Conservation (phyloP, 495 filamentous ascomycete species). For the Cercophora scortea region DNA sequence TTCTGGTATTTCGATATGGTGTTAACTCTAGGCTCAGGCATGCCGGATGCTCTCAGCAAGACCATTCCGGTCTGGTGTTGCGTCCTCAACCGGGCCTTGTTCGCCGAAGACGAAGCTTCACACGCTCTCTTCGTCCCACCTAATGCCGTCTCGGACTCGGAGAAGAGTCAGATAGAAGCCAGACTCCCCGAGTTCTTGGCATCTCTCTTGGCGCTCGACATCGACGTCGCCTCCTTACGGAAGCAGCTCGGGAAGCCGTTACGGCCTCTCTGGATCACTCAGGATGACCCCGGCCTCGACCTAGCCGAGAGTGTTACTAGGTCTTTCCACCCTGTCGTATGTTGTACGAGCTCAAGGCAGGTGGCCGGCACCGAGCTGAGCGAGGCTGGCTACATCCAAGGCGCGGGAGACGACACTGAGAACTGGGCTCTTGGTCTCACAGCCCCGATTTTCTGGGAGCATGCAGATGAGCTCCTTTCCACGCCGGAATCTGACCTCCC, state of each 20-base stretch:
- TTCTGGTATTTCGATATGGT: too few species aligned
- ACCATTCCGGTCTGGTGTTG: conserved; percentile 91
- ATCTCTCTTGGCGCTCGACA: conserved; percentile 42
- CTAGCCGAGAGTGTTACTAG: conserved; percentile 17
- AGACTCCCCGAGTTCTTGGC: conserved; percentile 59
- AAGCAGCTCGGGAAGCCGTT: conserved; percentile 48
- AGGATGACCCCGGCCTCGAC: conserved; percentile 16
- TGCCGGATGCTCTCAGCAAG: conserved; percentile 90
- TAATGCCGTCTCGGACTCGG: conserved; percentile 59
- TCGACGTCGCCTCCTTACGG: conserved; percentile 25
- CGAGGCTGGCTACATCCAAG: conserved; percentile 79
- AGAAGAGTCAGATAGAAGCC: conserved; percentile 69
- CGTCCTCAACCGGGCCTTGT: conserved; percentile 74
- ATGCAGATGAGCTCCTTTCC: conserved; percentile 46
- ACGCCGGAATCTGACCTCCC: conserved; percentile 59
- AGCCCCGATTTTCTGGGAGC: conserved; percentile 68
- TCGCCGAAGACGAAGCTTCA: conserved; percentile 44
- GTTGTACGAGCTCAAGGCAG: conserved; percentile 69
- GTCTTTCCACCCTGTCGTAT: conserved; percentile 62
- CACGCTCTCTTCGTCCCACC: conserved; percentile 58
- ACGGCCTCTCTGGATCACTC: conserved; percentile 54
- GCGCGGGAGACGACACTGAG: conserved; percentile 88
- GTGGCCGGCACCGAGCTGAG: conserved; percentile 56
- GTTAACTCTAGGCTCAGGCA: conserved; percentile 37
- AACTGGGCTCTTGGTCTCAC: conserved; percentile 78